Base-by-base conservation (phyloP, 2,329 filamentous ascomycete species). In the Orbilia blumenaviensis region DNA sequence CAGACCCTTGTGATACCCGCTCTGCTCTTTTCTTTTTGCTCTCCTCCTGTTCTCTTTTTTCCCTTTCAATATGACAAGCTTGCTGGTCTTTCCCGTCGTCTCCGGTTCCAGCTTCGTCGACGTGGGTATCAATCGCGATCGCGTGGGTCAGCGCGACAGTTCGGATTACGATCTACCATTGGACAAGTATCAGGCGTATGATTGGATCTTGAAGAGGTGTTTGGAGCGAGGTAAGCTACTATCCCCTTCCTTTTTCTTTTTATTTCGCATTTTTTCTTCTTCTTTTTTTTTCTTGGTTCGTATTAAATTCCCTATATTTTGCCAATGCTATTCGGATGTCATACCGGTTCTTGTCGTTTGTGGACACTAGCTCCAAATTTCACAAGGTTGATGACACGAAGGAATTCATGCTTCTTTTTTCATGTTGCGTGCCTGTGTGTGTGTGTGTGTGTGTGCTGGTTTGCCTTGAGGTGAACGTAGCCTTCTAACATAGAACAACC, bases 181-280 rank as follows among this genome's bases (percentile, higher is more conserved):
- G 12, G 72, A 76, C 42, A 69, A 42, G 42, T 14, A 34, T 10
- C 64, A 63, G 42, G 64, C 58, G 64, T 66, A 68, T 68, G 72
- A 76, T 60, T 76, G 58, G 72, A 68, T 76, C 36, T 54, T 76
- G 48, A 68, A 36, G 46, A 50, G 72, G 50, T 69, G 58, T 58
- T 68, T 66, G 64, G 72, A 76, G 58, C 58, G 64, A 69, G 58
- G 72, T 76, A 16, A 44, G 64, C 50, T 50, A 10, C 23, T 12
- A 12, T 18, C 29, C 16, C 12, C 23, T 21, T 12, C n/a, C 18
- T 42, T 34, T 42, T 12, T 29, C 23, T 46, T 25, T 25, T 12
- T n/a, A n/a, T n/a, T n/a, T n/a, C n/a, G n/a, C n/a, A n/a, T 46
- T 29, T 41, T 8, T 29, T 27, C 29, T 36, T 23, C 8, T 7